Base-by-base conservation (phyloP, 2,329 filamentous ascomycete species). In the Fusarium newnesense region DNA sequence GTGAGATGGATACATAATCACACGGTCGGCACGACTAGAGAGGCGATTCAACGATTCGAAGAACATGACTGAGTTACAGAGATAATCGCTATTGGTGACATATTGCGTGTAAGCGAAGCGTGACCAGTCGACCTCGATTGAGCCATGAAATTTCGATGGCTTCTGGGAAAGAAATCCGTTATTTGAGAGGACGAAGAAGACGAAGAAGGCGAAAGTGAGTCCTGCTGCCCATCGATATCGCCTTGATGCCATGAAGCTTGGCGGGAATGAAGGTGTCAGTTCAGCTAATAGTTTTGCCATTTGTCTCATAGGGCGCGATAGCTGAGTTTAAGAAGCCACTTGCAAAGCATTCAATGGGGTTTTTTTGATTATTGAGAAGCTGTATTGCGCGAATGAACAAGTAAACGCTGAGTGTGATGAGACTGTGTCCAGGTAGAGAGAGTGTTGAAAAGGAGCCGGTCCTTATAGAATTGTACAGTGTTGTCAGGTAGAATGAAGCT, bases 11-110 rank as follows among this genome's bases (percentile, higher is more conserved):
- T 85, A 86, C 79, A 87, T 81, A 70, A 88, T 79, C 12, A 87
- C 79, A 1, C 84, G 81, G 18, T 85, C 83, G 8, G 85, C 83
- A 56, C 80, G 83, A 67, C 84, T 87, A 1, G 79, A 77, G 0
- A 87, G 69, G 1, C 80, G 78, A 12, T 82, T 69, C 10, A 87
- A 66, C 0, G 80, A 81, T 63, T 86, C 85, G 52, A 87, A 86
- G 18, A 87, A 77, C 85, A 87, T 86, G 60, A 87, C 79, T 1
- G 85, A 84, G 73, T 86, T 87, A 67, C 86, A 87, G 4, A 88
- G 80, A 69, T 86, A 85, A 1, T 82, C 82, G 49, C 79, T 79
- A 26, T 83, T 81, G 2, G 86, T 87, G 52, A 83, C 85, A 79
- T 87, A 87, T 75, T 86, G 84, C 0, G 82, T 82, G 62, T 87